Percentiles rank a stretch among this genome's conserved stretches.
phyloP scores from a whole-genome alignment of 129 eudicot genomes.

The Flaveria sonorensis region DNA sequence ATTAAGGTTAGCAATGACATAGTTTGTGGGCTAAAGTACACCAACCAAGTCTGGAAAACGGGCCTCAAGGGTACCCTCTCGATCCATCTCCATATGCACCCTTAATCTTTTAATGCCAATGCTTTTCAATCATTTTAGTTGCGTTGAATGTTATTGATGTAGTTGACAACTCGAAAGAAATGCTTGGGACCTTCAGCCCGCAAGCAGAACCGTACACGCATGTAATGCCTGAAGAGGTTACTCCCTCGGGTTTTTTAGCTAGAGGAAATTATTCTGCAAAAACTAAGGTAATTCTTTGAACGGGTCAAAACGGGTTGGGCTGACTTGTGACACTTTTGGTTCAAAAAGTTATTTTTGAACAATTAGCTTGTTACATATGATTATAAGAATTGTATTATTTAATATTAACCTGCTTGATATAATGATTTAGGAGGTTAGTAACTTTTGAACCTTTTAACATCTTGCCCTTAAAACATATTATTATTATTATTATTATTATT shows the following conservation, averaged over 20 bases:
- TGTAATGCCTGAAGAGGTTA: constrained; percentile 67
- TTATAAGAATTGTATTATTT: neutral
- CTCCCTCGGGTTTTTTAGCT: constrained; percentile 70
- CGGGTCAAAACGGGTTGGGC: constrained; percentile 3
- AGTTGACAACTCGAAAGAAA: constrained; percentile 71
- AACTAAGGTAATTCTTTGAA: constrained; percentile 50
- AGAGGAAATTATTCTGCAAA: constrained; percentile 68
- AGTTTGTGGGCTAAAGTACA: constrained; percentile 81
- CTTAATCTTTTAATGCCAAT: neutral
- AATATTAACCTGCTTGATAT: neutral
- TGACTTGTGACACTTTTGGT: constrained; percentile 6
- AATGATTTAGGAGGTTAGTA: neutral
- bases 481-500: neutral
- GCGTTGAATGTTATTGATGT: neutral
- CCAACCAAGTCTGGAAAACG: constrained; percentile 77
- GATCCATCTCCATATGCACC: too few relatives aligned
- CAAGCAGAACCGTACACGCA: constrained; percentile 64
- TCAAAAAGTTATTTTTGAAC: neutral
- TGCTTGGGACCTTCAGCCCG: constrained; percentile 77
- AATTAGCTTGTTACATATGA: constrained; percentile 1
- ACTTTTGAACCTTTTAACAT: neutral
- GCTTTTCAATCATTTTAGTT: neutral
- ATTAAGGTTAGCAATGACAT: constrained; percentile 76
- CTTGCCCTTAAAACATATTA: neutral
- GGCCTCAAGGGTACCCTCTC: constrained; percentile 69